Percentiles rank a stretch among this genome's conserved stretches.
Conservation (phyloP, 192 early-diverging fungal genomes). For the Coemansia furcata region DNA sequence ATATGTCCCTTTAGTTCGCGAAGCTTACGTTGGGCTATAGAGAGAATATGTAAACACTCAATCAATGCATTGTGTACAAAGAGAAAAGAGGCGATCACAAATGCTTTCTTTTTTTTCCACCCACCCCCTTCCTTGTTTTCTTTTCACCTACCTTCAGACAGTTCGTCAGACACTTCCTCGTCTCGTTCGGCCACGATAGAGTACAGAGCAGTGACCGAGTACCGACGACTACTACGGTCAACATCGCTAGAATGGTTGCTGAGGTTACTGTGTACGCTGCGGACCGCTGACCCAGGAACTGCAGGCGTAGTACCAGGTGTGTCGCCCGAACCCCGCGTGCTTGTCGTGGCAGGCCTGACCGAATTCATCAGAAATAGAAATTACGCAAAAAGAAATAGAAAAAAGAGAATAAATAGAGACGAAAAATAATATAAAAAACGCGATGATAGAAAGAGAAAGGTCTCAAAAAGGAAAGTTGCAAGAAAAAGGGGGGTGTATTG, state of each 20-base stretch:
- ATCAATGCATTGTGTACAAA: conserved; percentile 5
- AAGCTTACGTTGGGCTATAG: conserved; percentile 73
- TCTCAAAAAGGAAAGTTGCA: not conserved
- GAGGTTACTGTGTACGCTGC: conserved; percentile 32
- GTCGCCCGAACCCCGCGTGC: conserved; percentile 23
- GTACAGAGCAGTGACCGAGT: conserved; percentile 69
- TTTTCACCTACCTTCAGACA: conserved; percentile 70
- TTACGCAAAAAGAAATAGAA: conserved; percentile 3
- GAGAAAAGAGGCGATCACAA: conserved; percentile 13
- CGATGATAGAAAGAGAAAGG: not conserved
- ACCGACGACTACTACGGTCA: conserved; percentile 64
- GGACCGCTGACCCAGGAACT: conserved; percentile 12
- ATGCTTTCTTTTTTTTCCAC: not conserved
- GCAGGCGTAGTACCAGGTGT: conserved; percentile 12
- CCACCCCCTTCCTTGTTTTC: not conserved
- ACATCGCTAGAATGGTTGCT: conserved; percentile 34
- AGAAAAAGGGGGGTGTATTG: not conserved
- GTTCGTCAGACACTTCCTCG: conserved; percentile 89
- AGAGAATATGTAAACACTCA: conserved; percentile 2
- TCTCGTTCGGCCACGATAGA: conserved; percentile 90
- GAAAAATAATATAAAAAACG: not conserved
- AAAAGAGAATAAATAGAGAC: conserved; percentile 5
- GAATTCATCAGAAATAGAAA: conserved; percentile 34
- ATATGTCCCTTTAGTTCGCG: conserved; percentile 85
- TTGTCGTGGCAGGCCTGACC: conserved; percentile 24